Conservation (phyloP, 768 basidiomycete genomes). For the Amanita exitialis region DNA sequence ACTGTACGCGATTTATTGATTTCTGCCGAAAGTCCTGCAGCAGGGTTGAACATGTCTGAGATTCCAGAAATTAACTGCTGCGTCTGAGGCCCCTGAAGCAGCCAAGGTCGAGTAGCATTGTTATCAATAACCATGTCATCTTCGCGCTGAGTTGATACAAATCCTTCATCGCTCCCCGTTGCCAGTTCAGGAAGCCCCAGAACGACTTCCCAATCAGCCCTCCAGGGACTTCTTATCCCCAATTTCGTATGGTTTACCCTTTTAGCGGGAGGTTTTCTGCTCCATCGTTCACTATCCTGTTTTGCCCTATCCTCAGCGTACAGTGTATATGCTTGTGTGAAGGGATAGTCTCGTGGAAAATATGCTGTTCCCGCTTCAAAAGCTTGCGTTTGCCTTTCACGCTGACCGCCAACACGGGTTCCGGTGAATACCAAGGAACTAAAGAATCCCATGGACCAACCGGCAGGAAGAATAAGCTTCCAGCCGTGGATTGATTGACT, state of each 20-base stretch:
- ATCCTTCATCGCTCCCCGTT: conserved; percentile 15
- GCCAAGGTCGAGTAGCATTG: conserved; percentile 42
- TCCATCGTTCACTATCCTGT: conserved; percentile 57
- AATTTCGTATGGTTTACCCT: conserved; percentile 60
- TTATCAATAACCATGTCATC: conserved; percentile 16
- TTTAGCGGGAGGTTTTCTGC: conserved; percentile 81
- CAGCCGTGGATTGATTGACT: conserved; percentile 65
- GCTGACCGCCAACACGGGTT: conserved; percentile 77
- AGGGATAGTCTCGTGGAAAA: conserved; percentile 80
- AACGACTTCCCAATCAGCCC: conserved; percentile 64
- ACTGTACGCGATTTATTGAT: conserved; percentile 53
- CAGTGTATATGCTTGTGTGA: conserved; percentile 39
- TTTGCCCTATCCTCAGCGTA: conserved; percentile 38
- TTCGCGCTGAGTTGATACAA: conserved; percentile 54
- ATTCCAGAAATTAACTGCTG: conserved; percentile 32
- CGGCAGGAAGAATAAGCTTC: conserved; percentile 77
- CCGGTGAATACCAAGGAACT: conserved; percentile 75
- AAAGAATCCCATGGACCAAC: conserved; percentile 89
- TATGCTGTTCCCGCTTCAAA: conserved; percentile 70
- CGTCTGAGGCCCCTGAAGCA: conserved; percentile 51
- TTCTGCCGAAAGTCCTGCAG: conserved; percentile 35
- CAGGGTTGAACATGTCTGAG: conserved; percentile 27
- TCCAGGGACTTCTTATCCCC: conserved; percentile 63
- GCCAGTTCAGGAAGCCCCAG: conserved; percentile 32
- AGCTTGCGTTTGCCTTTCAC: conserved; percentile 69